Evolutionary conservation across 2,329 filamentous ascomycete species (phyloP), one percentile per base, ranked within the genome.

Genomic region (Raffaelea deltoideospora): DNA sequence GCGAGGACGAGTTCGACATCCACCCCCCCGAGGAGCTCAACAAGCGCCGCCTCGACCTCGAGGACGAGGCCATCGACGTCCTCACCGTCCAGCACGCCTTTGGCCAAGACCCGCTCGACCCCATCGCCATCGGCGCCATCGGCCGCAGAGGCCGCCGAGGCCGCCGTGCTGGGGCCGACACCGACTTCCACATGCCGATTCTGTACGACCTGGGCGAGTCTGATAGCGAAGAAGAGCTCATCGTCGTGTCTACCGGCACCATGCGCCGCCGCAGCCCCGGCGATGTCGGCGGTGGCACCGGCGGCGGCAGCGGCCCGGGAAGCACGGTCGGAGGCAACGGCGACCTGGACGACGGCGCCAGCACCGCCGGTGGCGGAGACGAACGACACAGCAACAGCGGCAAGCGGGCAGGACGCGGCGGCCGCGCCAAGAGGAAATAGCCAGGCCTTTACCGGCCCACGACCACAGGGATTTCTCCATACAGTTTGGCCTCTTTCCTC

Each of bases 1-100:
- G 75, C 38, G 90, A 98, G 58, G 90, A 98, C 53, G 90, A 98
- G 53, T 98, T 98, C 49, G 92, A 98, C 55, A 92, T 96, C 39
- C 90, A 96, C 53, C 86, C 86, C 0, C 79, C 88, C 40, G 88
- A 95, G 53, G 88, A 96, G 55, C 78, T 96, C 38, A 85, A 92
- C 53, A 88, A 94, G 55, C 75, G 88, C 22, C 74, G 87, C 31
- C 67, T 96, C 3, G 87, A 96, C 53, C 70, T 80, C 11, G 90
- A 98, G 58, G 90, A 96, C 48, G 90, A 96, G 54, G 79, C 86
- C 40, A 78, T 96, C 5, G 90, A 98, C 50, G 85, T 95, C 1
- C 61, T 95, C 39, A 87, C 82, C 0, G 64, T 84, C 31, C 80
- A 87, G 41, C 69, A 68, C 27, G 67, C 70, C 21, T n/a, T n/a